phyloP scores from a whole-genome alignment of 129 eudicot genomes.

The Chrysanthemum lavandulifolium region DNA sequence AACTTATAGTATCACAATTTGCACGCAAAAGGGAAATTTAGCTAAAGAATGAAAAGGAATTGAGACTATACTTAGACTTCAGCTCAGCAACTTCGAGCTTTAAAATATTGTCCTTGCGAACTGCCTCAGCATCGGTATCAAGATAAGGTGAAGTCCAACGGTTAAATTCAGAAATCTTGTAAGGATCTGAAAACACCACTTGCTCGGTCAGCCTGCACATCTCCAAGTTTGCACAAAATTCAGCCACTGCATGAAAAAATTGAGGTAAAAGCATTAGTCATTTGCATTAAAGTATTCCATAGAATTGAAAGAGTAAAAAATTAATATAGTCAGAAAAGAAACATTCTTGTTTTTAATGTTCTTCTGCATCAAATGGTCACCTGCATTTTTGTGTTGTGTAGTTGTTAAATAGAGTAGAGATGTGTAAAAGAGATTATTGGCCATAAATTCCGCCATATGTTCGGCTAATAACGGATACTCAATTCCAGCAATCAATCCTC shows the following conservation, averaged over 20 bases:
- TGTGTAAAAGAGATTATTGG: slow-evolving; percentile 72
- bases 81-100: slow-evolving; percentile 91
- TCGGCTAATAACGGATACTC: slow-evolving; percentile 80
- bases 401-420: slow-evolving; percentile 88
- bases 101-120: slow-evolving; percentile 67
- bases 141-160: slow-evolving; percentile 94
- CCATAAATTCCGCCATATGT: slow-evolving; percentile 89
- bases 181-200: slow-evolving; percentile 96
- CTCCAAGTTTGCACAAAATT: slow-evolving; percentile 91
- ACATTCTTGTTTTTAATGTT: background rate
- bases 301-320: no score
- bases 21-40: background rate
- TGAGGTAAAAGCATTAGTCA: slow-evolving; percentile 1
- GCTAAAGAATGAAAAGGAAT: background rate
- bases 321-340: background rate
- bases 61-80: slow-evolving; percentile 62
- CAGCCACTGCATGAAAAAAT: slow-evolving; percentile 64
- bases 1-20: background rate
- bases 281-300: background rate
- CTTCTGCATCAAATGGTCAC: slow-evolving; percentile 27
- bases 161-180: slow-evolving; percentile 72
- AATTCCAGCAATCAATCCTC: slow-evolving; percentile 85
- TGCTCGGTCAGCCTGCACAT: slow-evolving; percentile 90
- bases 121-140: slow-evolving; percentile 81
- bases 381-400: slow-evolving; percentile 83